Percentiles rank a stretch among this genome's conserved stretches.
phyloP scores from a whole-genome alignment of 768 basidiomycete species.

The Mycena haematopus region DNA sequence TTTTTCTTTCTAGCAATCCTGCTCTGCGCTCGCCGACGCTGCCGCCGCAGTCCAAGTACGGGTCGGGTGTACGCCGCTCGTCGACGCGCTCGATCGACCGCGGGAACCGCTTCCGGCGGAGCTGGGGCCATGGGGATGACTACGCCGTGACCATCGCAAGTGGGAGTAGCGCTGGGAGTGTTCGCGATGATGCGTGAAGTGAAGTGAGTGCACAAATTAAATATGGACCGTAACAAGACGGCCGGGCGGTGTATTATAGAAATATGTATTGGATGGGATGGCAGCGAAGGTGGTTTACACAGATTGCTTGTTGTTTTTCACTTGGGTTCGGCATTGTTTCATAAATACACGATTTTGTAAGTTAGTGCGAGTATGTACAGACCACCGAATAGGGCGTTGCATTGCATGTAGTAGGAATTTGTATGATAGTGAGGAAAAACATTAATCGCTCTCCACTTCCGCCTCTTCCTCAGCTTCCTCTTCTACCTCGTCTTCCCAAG shows the following conservation, averaged over 20 bases:
- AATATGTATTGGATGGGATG: constrained; percentile 15
- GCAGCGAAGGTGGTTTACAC: no score
- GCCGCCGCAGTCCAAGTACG: constrained; percentile 25
- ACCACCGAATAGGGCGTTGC: background rate
- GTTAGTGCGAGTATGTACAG: background rate
- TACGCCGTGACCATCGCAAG: constrained; percentile 27
- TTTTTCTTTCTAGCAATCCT: constrained; percentile 31
- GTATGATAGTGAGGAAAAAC: background rate
- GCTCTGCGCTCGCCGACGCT: constrained; percentile 31
- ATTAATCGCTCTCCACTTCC: constrained; percentile 36
- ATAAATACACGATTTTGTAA: constrained; percentile 5
- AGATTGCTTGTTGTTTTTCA: no score
- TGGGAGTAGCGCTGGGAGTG: constrained; percentile 28
- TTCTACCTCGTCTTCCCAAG: constrained; percentile 37
- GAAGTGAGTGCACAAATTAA: background rate
- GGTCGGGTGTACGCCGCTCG: constrained; percentile 12
- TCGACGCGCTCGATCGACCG: constrained; percentile 26
- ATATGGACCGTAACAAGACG: background rate
- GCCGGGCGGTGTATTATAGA: background rate
- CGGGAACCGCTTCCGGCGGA: constrained; percentile 28
- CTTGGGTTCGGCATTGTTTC: background rate
- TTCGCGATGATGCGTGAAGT: constrained; percentile 6
- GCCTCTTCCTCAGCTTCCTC: constrained; percentile 39
- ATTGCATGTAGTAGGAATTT: background rate
- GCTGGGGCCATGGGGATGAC: constrained; percentile 22